phyloP scores from a whole-genome alignment of 306 rosid species.

The Purshia tridentata region DNA sequence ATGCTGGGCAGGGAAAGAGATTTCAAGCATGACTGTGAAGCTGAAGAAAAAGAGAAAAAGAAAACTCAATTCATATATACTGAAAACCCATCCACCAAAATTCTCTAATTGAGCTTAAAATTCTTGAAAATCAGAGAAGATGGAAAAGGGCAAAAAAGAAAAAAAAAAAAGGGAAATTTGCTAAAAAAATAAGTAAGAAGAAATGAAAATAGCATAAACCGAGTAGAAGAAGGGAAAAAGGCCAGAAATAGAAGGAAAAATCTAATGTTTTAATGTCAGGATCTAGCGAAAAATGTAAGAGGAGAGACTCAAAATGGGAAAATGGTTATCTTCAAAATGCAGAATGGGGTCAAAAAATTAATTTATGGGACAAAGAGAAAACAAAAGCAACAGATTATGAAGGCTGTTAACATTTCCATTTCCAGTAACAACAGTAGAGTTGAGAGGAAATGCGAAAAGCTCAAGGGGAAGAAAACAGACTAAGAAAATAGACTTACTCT shows the following conservation, averaged over 20 bases:
- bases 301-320: slow-evolving; percentile 9
- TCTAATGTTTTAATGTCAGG: not conserved
- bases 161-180: not conserved
- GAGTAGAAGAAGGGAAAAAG: slow-evolving; percentile 6
- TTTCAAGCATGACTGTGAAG: not conserved
- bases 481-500: slow-evolving; percentile 42
- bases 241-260: slow-evolving; percentile 6
- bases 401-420: slow-evolving; percentile 20
- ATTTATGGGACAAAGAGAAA: not conserved
- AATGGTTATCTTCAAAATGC: slow-evolving; percentile 24
- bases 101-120: not conserved
- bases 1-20: not conserved
- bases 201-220: not conserved
- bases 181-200: not conserved
- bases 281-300: not conserved
- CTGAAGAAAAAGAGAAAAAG: too few species aligned
- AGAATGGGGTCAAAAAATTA: slow-evolving; percentile 8
- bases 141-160: not conserved
- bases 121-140: not conserved
- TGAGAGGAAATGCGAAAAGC: slow-evolving; percentile 3
- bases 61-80: not conserved
- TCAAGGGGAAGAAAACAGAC: not conserved
- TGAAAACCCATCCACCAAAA: not conserved
- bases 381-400: slow-evolving; percentile 21
- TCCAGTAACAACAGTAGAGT: slow-evolving; percentile 19